These are phyloP conservation scores for Syzygium aromaticum DNA, from an alignment of 345 rosid species.

Conservation along the genomic window DNA sequence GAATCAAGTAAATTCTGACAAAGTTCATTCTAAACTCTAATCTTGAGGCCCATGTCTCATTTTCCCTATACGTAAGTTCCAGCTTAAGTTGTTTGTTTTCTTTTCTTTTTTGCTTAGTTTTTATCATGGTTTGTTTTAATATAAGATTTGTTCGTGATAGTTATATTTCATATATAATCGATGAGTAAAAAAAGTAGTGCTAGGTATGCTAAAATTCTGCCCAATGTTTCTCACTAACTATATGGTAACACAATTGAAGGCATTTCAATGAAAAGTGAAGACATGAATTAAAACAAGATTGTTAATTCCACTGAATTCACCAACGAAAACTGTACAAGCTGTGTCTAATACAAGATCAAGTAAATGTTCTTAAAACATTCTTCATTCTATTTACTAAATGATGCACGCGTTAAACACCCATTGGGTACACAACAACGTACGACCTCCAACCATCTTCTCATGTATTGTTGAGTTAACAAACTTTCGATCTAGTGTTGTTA, in stretches of 20 bases:
- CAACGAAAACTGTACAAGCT: neutral
- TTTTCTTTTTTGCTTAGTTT: neutral
- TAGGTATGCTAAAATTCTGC: neutral
- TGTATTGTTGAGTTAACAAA: neutral
- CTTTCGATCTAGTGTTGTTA: neutral
- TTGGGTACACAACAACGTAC: neutral
- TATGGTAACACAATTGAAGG: neutral
- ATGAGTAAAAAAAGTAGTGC: neutral
- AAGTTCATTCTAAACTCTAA: neutral
- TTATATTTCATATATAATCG: too few relatives aligned
- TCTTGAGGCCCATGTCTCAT: neutral
- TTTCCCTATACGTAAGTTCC: neutral
- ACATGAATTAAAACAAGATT: neutral
- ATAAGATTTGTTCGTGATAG: neutral
- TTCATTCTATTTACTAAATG: neutral
- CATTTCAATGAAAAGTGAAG: neutral
- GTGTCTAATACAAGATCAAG: neutral
- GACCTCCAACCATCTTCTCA: neutral
- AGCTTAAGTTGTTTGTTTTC: neutral
- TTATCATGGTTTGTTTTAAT: neutral
- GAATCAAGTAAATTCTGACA: neutral
- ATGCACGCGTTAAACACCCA: neutral
- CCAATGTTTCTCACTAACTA: neutral
- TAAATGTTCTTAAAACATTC: neutral
- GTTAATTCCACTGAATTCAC: neutral